Conservation (phyloP, 495 filamentous ascomycete species). For the Bryoglossum gracile region DNA sequence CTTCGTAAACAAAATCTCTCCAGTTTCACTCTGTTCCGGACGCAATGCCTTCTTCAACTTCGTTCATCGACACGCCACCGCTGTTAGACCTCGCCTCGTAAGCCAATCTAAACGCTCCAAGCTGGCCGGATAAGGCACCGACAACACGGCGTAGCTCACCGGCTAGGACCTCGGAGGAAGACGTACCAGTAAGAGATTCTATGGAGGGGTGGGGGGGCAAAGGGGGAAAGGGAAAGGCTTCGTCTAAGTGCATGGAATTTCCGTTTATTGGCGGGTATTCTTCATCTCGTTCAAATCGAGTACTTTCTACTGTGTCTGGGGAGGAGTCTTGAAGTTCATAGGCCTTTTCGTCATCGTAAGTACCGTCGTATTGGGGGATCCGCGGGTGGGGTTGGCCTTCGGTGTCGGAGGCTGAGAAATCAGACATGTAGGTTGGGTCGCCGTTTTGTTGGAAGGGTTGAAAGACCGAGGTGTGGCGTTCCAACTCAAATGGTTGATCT, state of each 20-base stretch:
- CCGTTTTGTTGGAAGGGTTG: slow-evolving; percentile 36
- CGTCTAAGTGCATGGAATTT: too few species aligned
- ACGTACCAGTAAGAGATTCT: slow-evolving; percentile 45
- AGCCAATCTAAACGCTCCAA: slow-evolving; percentile 28
- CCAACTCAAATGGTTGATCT: slow-evolving; percentile 41
- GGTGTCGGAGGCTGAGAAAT: slow-evolving; percentile 20
- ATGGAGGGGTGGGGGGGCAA: slow-evolving; percentile 37
- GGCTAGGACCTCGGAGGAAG: slow-evolving; percentile 40
- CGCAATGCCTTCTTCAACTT: too few species aligned
- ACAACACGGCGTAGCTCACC: slow-evolving; percentile 48
- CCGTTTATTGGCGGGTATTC: too few species aligned
- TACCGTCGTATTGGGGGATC: slow-evolving; percentile 1
- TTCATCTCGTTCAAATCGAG: too few species aligned
- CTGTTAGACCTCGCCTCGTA: too few species aligned
- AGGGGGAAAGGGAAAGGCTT: slow-evolving; percentile 30
- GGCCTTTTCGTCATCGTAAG: slow-evolving; percentile 11
- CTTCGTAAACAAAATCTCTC: too few species aligned
- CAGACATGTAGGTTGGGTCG: slow-evolving; percentile 13
- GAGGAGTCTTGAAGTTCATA: too few species aligned
- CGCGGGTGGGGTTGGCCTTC: slow-evolving; percentile 6
- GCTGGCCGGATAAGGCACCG: slow-evolving; percentile 39
- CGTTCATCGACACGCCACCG: too few species aligned
- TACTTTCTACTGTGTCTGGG: too few species aligned
- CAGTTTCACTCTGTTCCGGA: too few species aligned
- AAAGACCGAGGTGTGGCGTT: slow-evolving; percentile 46